Conservation (phyloP, 441 rosid species). For the Corymbia citriodora region DNA sequence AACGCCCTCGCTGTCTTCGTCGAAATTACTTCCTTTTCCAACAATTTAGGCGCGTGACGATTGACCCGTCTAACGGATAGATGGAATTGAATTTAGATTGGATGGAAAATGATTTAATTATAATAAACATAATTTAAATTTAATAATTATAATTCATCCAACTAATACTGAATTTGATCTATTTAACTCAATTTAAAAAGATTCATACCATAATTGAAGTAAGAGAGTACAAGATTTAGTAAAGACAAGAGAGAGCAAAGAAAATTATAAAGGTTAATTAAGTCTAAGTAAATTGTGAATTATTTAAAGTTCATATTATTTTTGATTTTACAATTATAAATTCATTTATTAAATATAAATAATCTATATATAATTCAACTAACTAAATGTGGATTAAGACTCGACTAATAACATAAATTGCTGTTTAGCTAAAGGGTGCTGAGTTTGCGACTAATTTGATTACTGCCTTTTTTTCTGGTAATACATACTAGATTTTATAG, state of each 20-base stretch:
- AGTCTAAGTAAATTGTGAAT: accelerated
- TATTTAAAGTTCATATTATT: too few species aligned
- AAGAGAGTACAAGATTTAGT: too few species aligned
- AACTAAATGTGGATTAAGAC: neutral
- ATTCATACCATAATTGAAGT: neutral
- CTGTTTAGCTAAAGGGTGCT: neutral
- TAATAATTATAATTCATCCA: too few species aligned
- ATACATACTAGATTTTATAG: too few species aligned
- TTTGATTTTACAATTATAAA: too few species aligned
- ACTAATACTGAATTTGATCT: too few species aligned
- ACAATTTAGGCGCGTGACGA: neutral
- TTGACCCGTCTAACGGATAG: neutral
- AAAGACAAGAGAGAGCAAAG: too few species aligned
- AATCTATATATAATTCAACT: too few species aligned
- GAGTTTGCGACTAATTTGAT: neutral
- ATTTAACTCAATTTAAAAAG: neutral
- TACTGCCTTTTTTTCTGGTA: neutral
- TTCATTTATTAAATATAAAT: too few species aligned
- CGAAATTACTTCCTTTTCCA: neutral
- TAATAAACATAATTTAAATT: too few species aligned
- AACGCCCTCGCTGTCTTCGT: neutral
- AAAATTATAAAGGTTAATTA: too few species aligned
- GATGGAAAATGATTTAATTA: too few species aligned
- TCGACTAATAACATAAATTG: neutral
- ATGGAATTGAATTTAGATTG: neutral